Percentiles rank a stretch among this genome's conserved stretches.
Evolutionary conservation across 2,329 filamentous ascomycete species (phyloP).

Genomic region (Tolypocladium tropicale): DNA sequence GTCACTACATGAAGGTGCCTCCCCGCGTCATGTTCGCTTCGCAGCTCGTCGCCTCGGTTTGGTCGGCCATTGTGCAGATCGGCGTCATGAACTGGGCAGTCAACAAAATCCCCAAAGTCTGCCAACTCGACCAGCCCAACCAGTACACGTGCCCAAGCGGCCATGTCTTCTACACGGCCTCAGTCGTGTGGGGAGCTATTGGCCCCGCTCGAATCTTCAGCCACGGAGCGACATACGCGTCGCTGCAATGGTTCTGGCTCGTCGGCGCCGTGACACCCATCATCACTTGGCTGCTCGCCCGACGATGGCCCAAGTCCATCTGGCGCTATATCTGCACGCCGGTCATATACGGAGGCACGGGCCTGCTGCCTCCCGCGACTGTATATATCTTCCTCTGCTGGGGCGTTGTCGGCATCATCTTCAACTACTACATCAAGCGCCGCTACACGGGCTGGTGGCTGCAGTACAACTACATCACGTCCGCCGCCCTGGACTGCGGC

Average conservation of each 20-base stretch:
- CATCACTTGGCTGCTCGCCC: conserved; percentile 51
- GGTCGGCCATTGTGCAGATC: conserved; percentile 53
- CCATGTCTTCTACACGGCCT: conserved; percentile 55
- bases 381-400: conserved; percentile 63
- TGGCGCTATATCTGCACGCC: conserved; percentile 59
- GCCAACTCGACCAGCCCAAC: conserved; percentile 39
- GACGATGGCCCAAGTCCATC: conserved; percentile 48
- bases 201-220: conserved; percentile 62
- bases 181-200: conserved; percentile 64
- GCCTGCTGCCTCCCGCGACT: conserved; percentile 57
- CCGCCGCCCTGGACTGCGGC: conserved; percentile 60
- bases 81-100: conserved; percentile 57
- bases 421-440: conserved; percentile 58
- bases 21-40: conserved; percentile 52
- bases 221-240: conserved; percentile 48
- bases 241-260: conserved; percentile 62
- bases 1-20: conserved; percentile 58
- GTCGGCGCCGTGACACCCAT: conserved; percentile 53
- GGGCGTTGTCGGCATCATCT: conserved; percentile 56
- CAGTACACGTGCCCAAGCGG: conserved; percentile 47
- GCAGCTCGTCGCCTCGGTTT: conserved; percentile 48
- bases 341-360: conserved; percentile 56
- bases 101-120: conserved; percentile 52
- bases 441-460: conserved; percentile 64
- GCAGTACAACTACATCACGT: conserved; percentile 68